These are phyloP conservation scores for Chytridium lagenaria DNA, from an alignment of 371 early-diverging fungal genomes.

Conservation along the genomic window DNA sequence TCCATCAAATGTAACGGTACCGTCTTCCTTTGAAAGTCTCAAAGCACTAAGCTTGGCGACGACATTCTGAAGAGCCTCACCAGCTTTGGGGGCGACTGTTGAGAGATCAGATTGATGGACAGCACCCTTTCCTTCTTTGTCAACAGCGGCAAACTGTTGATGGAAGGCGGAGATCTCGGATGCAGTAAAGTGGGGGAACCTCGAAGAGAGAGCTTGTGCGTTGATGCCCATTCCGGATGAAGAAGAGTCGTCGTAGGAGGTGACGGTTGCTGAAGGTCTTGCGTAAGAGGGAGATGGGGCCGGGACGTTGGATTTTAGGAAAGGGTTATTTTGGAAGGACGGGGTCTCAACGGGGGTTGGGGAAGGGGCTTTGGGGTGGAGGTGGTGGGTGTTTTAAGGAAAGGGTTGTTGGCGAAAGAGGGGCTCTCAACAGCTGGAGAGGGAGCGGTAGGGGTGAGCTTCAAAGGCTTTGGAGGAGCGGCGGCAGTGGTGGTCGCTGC, in stretches of 20 bases:
- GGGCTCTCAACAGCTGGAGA: neutral
- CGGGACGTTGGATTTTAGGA: constrained; percentile 7
- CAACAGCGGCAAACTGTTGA: constrained; percentile 48
- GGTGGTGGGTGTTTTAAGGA: neutral
- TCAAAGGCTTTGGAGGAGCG: constrained; percentile 2
- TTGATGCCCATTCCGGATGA: constrained; percentile 48
- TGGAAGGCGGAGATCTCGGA: constrained; percentile 53
- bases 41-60: constrained; percentile 45
- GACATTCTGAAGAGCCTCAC: constrained; percentile 49
- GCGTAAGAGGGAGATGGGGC: neutral
- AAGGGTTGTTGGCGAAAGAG: neutral
- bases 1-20: constrained; percentile 51
- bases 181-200: constrained; percentile 50
- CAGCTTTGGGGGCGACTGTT: constrained; percentile 55
- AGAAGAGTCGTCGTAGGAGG: too few relatives aligned
- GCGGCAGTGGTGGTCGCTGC: neutral
- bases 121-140: constrained; percentile 48
- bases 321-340: constrained; percentile 25
- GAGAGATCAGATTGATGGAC: constrained; percentile 52
- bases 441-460: neutral
- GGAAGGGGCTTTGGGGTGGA: neutral
- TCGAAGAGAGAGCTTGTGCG: constrained; percentile 43
- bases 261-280: too few relatives aligned
- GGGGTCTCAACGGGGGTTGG: neutral
- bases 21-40: constrained; percentile 36